Evolutionary conservation across 2,329 filamentous ascomycete species (phyloP).

Genomic region (Colletotrichum aenigma): DNA sequence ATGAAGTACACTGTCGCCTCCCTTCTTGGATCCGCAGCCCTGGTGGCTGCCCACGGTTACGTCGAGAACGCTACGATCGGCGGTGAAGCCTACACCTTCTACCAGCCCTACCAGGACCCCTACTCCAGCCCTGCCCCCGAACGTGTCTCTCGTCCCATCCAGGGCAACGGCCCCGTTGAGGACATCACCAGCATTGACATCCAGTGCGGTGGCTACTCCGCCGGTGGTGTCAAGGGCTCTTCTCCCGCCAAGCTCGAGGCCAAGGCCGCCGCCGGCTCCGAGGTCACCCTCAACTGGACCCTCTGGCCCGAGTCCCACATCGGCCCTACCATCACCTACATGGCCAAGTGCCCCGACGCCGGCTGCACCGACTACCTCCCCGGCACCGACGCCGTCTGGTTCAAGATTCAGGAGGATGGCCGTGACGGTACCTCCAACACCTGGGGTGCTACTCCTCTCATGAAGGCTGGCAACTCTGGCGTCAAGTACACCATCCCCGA

Average conservation of each 20-base stretch:
- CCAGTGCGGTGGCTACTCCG: constrained; percentile 59
- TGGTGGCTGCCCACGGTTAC: constrained; percentile 53
- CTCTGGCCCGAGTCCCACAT: constrained; percentile 53
- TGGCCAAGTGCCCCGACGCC: constrained; percentile 60
- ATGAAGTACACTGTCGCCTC: constrained; percentile 25
- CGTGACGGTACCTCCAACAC: constrained; percentile 51
- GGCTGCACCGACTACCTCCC: constrained; percentile 56
- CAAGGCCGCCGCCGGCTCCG: constrained; percentile 55
- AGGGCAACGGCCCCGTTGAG: constrained; percentile 62
- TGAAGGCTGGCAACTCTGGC: constrained; percentile 42
- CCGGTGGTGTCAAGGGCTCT: constrained; percentile 51
- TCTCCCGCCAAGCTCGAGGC: constrained; percentile 59
- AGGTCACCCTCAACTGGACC: constrained; percentile 61
- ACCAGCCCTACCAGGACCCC: constrained; percentile 45
- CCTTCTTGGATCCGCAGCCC: constrained; percentile 35
- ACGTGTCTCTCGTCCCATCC: constrained; percentile 60
- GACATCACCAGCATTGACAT: constrained; percentile 58
- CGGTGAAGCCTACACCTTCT: constrained; percentile 35
- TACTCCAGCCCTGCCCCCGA: constrained; percentile 44
- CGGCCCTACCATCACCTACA: constrained; percentile 62
- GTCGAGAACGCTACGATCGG: constrained; percentile 50
- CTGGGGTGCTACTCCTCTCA: constrained; percentile 53
- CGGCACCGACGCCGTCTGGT: constrained; percentile 53
- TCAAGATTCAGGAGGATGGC: constrained; percentile 57
- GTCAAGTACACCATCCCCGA: constrained; percentile 53